Evolutionary conservation across 768 basidiomycete genomes (phyloP).

Genomic region (Daedaleopsis sinensis): DNA sequence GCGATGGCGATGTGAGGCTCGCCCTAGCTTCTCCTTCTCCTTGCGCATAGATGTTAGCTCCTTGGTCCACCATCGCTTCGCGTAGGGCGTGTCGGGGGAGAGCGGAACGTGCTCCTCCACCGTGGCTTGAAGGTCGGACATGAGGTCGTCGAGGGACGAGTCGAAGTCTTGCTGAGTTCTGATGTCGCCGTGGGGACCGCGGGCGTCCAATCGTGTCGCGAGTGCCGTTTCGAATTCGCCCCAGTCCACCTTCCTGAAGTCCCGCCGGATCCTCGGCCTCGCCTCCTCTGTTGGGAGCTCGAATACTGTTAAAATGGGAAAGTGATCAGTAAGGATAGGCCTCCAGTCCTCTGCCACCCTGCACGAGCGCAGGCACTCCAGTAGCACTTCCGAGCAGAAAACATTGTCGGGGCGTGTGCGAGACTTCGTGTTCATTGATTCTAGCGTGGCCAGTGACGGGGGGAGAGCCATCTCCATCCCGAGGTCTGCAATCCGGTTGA

Average conservation of each 20-base stretch:
- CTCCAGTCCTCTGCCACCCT: constrained; percentile 15
- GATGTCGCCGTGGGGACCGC: background rate
- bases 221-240: constrained; percentile 29
- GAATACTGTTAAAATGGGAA: constrained; percentile 37
- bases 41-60: constrained; percentile 28
- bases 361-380: constrained; percentile 32
- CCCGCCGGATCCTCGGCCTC: background rate
- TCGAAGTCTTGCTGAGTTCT: constrained; percentile 17
- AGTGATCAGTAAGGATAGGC: constrained; percentile 41
- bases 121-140: constrained; percentile 16
- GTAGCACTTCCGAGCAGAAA: constrained; percentile 30
- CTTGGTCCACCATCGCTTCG: constrained; percentile 37
- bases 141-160: background rate
- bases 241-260: constrained; percentile 38
- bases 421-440: constrained; percentile 34
- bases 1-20: constrained; percentile 6
- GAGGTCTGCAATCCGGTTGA: constrained; percentile 29
- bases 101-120: constrained; percentile 24
- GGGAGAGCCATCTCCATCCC: constrained; percentile 40
- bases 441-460: constrained; percentile 37
- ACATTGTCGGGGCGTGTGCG: constrained; percentile 48
- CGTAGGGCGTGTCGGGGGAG: constrained; percentile 22
- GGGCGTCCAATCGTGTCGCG: background rate
- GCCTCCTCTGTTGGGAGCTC: constrained; percentile 17
- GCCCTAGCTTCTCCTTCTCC: constrained; percentile 17